Evolutionary conservation across 805 yeast species (phyloP).

Genomic region (Barnettozyma salicaria): DNA sequence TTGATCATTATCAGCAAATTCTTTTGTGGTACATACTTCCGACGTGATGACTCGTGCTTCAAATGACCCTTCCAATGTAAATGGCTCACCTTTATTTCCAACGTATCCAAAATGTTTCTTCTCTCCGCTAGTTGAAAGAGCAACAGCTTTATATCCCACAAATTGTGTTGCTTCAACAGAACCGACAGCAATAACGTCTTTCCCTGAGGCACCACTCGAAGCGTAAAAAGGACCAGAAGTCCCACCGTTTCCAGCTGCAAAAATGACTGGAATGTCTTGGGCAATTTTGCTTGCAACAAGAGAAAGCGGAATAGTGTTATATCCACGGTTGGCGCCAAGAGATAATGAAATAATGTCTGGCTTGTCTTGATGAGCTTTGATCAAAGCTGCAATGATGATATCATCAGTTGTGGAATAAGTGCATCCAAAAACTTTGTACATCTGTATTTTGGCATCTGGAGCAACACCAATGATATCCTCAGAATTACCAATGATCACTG

Average conservation of each 20-base stretch:
- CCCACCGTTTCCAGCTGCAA: constrained; percentile 19
- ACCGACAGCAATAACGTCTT: constrained; percentile 13
- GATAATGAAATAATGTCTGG: constrained; percentile 14
- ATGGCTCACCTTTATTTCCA: constrained; percentile 6
- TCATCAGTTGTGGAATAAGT: constrained; percentile 12
- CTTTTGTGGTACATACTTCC: constrained; percentile 8
- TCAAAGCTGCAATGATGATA: constrained; percentile 14
- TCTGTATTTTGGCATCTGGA: constrained; percentile 13
- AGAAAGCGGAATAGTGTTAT: constrained; percentile 12
- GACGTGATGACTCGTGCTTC: constrained; percentile 3
- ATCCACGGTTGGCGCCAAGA: constrained; percentile 14
- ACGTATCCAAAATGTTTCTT: constrained; percentile 7
- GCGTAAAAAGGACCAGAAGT: constrained; percentile 12
- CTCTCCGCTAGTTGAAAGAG: constrained; percentile 11
- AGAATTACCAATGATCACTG: constrained; percentile 13
- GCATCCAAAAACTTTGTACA: constrained; percentile 16
- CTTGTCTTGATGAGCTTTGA: constrained; percentile 14
- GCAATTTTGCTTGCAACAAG: constrained; percentile 12
- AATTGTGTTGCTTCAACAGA: constrained; percentile 12
- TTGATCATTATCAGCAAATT: not conserved
- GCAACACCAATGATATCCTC: constrained; percentile 14
- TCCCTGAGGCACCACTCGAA: constrained; percentile 13
- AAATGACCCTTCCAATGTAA: constrained; percentile 6
- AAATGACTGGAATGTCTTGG: constrained; percentile 13
- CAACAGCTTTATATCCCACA: constrained; percentile 7